Percentiles rank a stretch among this genome's conserved stretches.
Evolutionary conservation across 1,284 basidiomycete species (phyloP).

Genomic region (Cryptococcus maquisensis): DNA sequence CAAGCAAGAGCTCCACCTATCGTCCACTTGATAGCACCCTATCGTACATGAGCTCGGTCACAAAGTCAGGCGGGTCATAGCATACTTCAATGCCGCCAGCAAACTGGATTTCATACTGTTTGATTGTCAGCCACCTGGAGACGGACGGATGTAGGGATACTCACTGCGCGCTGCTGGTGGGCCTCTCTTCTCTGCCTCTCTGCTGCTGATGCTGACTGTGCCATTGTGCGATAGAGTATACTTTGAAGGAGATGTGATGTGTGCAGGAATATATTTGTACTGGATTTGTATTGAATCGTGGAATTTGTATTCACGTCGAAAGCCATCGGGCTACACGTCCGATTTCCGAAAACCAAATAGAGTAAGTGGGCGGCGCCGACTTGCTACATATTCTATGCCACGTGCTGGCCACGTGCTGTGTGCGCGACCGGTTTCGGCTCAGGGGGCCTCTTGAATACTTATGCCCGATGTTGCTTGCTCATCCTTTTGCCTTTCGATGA

Average conservation of each 20-base stretch:
- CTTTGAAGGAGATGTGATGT: too few relatives aligned
- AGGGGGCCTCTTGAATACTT: background rate
- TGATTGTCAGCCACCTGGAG: background rate
- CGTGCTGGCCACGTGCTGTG: too few relatives aligned
- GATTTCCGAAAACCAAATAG: too few relatives aligned
- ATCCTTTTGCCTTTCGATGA: background rate
- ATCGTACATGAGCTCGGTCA: background rate
- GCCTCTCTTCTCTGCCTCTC: conserved; percentile 35
- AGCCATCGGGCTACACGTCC: too few relatives aligned
- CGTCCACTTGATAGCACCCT: conserved; percentile 60
- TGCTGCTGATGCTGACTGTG: conserved; percentile 8
- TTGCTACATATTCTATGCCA: too few relatives aligned
- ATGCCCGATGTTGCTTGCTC: background rate
- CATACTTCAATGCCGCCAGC: conserved; percentile 34
- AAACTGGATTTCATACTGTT: conserved; percentile 39
- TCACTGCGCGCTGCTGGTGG: conserved; percentile 37
- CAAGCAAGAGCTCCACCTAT: conserved; percentile 59
- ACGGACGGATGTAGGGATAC: background rate
- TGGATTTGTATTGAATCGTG: too few relatives aligned
- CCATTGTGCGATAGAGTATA: too few relatives aligned
- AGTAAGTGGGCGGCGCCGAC: too few relatives aligned
- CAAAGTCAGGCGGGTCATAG: background rate
- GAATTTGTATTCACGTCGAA: too few relatives aligned
- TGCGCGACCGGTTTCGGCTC: too few relatives aligned
- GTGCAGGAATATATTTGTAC: too few relatives aligned